Conservation (phyloP, 169 alveolate genomes). For the Eimeria maxima region DNA sequence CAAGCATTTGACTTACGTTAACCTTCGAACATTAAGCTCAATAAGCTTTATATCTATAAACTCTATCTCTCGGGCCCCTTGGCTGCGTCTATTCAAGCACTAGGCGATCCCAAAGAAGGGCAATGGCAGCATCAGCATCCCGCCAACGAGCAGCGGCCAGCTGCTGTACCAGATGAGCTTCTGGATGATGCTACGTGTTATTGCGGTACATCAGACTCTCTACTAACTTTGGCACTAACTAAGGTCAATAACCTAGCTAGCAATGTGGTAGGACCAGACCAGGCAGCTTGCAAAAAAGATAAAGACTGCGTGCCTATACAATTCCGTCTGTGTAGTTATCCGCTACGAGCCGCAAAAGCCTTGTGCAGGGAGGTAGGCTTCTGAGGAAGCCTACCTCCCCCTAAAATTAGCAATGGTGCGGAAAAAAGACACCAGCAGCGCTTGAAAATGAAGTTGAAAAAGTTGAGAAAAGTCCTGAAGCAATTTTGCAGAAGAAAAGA, state of each 20-base stretch:
- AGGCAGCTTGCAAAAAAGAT: neutral
- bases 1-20: neutral
- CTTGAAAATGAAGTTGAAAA: neutral
- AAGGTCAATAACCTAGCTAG: too few relatives aligned
- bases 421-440: neutral
- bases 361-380: too few relatives aligned
- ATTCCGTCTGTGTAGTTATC: neutral
- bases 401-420: neutral
- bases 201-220: too few relatives aligned
- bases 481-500: neutral
- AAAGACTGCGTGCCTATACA: neutral
- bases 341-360: neutral
- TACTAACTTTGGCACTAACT: too few relatives aligned
- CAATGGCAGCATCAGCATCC: neutral
- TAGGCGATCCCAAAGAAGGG: neutral
- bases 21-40: neutral
- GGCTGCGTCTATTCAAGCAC: neutral
- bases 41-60: neutral
- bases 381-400: too few relatives aligned
- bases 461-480: neutral
- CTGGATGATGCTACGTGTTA: too few relatives aligned
- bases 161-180: too few relatives aligned
- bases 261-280: neutral
- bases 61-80: neutral
- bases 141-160: neutral